phyloP scores from a whole-genome alignment of 2,329 filamentous ascomycete genomes.

The Phialemoniopsis sp. region DNA sequence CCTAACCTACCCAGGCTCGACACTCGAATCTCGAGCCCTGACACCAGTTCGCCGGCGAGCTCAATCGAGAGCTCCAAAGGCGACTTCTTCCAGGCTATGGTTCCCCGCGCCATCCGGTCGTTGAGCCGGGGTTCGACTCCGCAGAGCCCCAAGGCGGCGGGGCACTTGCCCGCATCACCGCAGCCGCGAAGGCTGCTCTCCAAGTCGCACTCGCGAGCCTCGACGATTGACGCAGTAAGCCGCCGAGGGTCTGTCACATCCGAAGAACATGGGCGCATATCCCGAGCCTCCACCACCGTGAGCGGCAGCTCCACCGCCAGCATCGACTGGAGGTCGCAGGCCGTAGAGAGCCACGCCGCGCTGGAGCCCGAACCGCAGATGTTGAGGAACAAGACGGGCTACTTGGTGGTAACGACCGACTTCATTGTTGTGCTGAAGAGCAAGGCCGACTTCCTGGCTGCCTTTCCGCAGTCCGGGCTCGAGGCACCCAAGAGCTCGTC shows the following conservation, averaged over 20 bases:
- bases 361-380: constrained; percentile 46
- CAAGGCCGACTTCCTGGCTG: constrained; percentile 38
- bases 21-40: constrained; percentile 10
- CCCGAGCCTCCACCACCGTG: constrained; percentile 16
- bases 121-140: constrained; percentile 15
- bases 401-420: constrained; percentile 46
- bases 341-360: constrained; percentile 30
- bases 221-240: constrained; percentile 10
- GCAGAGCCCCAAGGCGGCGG: constrained; percentile 3
- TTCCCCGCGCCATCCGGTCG: constrained; percentile 14
- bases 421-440: constrained; percentile 47
- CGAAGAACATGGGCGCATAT: constrained; percentile 17
- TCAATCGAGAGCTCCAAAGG: constrained; percentile 15
- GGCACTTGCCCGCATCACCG: constrained; percentile 1
- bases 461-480: constrained; percentile 38
- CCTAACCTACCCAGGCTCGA: constrained; percentile 9
- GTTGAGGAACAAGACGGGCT: constrained; percentile 39
- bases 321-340: constrained; percentile 25
- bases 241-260: constrained; percentile 23
- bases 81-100: constrained; percentile 15
- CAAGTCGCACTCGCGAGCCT: constrained; percentile 10
- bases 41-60: constrained; percentile 13
- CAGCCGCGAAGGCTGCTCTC: constrained; percentile 11
- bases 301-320: constrained; percentile 20
- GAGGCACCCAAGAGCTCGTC: constrained; percentile 12